A percentile compares a stretch with the other conserved stretches of the same genome.
Conservation (phyloP, 768 basidiomycete genomes). For the Aureoboletus auriporus region DNA sequence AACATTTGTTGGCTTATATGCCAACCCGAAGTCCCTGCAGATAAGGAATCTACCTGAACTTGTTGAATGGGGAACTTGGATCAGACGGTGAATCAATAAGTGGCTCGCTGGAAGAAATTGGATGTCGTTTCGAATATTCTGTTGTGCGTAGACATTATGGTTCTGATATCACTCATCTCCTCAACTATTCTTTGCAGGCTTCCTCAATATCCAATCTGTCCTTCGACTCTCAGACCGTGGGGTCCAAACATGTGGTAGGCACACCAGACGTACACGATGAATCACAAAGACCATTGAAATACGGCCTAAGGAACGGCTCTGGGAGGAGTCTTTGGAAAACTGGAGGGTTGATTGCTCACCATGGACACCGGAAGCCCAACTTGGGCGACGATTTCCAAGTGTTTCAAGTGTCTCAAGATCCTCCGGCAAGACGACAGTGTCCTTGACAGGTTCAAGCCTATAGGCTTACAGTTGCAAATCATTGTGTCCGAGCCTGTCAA, state of each 20-base stretch:
- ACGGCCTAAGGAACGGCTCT: conserved; percentile 2
- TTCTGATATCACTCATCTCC: not conserved
- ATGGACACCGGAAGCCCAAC: conserved; percentile 19
- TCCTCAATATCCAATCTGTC: too few species aligned
- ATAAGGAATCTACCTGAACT: conserved; percentile 9
- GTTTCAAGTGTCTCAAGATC: conserved; percentile 6
- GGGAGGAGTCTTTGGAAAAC: not conserved
- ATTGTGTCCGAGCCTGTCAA: conserved; percentile 8
- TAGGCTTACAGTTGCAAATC: not conserved
- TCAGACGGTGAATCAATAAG: not conserved
- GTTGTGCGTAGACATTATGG: not conserved
- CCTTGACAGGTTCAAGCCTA: too few species aligned
- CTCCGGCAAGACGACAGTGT: too few species aligned
- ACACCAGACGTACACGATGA: not conserved
- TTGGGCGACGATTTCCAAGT: conserved; percentile 13
- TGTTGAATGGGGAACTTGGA: not conserved
- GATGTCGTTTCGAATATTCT: not conserved
- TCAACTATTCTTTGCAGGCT: too few species aligned
- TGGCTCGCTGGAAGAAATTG: not conserved
- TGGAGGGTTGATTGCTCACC: conserved; percentile 12
- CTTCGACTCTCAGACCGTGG: not conserved
- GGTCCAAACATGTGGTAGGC: conserved; percentile 8
- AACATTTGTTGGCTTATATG: conserved; percentile 11
- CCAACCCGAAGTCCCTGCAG: conserved; percentile 2
- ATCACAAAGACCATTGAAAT: not conserved